Conservation (phyloP, 331 rosid genomes). For the Pyracantha coccinea region DNA sequence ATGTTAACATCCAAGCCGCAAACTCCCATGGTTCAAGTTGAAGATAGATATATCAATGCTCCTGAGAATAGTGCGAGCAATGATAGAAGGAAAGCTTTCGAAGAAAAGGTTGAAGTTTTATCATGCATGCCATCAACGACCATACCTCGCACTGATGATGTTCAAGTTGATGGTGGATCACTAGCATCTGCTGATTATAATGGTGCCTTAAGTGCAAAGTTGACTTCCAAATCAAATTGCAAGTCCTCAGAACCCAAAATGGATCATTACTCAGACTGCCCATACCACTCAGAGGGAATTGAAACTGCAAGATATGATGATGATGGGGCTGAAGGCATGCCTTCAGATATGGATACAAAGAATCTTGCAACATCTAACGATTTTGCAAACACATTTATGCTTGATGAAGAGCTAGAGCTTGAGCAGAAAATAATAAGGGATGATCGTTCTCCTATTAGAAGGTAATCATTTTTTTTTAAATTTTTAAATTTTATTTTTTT, state of each 20-base stretch:
- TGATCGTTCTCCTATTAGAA: conserved; percentile 41
- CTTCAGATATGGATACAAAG: conserved; percentile 29
- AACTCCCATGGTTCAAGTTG: conserved; percentile 22
- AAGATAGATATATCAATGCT: conserved; percentile 22
- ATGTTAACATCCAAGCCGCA: conserved; percentile 27
- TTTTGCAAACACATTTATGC: conserved; percentile 83
- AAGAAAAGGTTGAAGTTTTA: conserved; percentile 27
- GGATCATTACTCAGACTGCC: conserved; percentile 8
- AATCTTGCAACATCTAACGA: conserved; percentile 45
- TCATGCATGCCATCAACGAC: conserved; percentile 15
- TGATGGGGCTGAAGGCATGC: conserved; percentile 31
- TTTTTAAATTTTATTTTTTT: neutral
- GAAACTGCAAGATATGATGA: conserved; percentile 7
- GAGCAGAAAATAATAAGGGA: conserved; percentile 53
- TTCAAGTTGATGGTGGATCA: conserved; percentile 22
- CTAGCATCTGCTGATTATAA: conserved; percentile 11
- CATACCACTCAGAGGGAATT: conserved; percentile 25
- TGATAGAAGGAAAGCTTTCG: conserved; percentile 23
- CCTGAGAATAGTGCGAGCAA: conserved; percentile 21
- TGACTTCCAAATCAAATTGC: conserved; percentile 12
- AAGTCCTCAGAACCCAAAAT: conserved; percentile 19
- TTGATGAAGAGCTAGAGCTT: conserved; percentile 89
- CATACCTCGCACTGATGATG: conserved; percentile 21
- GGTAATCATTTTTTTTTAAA: conserved; percentile 38
- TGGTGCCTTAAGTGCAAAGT: conserved; percentile 9